Evolutionary conservation across 192 early-diverging fungal genomes (phyloP), one percentile per base, ranked within the genome.

Genomic region (Umbelopsis vinacea): DNA sequence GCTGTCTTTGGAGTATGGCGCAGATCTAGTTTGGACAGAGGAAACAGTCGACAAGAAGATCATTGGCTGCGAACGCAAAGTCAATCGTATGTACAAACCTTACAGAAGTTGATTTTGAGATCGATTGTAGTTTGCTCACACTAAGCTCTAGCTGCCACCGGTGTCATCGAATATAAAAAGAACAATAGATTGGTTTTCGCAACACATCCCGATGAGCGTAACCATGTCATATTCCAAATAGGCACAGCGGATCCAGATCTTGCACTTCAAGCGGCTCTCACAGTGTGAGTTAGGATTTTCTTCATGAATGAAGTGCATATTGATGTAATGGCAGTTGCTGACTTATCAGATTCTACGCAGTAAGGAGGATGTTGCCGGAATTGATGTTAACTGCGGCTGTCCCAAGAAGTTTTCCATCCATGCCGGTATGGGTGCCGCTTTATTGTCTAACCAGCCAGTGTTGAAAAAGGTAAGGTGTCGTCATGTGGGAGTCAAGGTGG

Each of bases 341-440:
- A 38, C 53, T 73, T 23, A n/a, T 19, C 37, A 21, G 29, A 37
- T 47, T 63, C 50, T 60, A 23, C 23, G 37, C 74, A 93, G 93
- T 35, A 86, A 85, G 21, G 78, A 89, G 29, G 96, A 99, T 83
- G 93, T 95, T 4, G 82, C 92, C 29, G 96, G 91, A 0, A 91
- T 99, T 68, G 97, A 99, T 79, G 75, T 99, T 57, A 99, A 99
- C 82, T 99, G 97, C 79, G 97, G 97, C 4, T 99, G 97, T 73
- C 97, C 97, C 0, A 98, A 97, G 74, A 87, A 89, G 72, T 99
- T 99, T 72, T 99, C 97, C 10, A 78, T 97, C 17, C 89, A 93
- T 45, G 94, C 90, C 24, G 93, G 95, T 37, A 98, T 98, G 96
- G 97, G 96, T 19, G 93, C 96, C 11, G 95, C 94, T 7, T 81